phyloP scores from a whole-genome alignment of 2,329 filamentous ascomycete species.

The Monilinia laxa region DNA sequence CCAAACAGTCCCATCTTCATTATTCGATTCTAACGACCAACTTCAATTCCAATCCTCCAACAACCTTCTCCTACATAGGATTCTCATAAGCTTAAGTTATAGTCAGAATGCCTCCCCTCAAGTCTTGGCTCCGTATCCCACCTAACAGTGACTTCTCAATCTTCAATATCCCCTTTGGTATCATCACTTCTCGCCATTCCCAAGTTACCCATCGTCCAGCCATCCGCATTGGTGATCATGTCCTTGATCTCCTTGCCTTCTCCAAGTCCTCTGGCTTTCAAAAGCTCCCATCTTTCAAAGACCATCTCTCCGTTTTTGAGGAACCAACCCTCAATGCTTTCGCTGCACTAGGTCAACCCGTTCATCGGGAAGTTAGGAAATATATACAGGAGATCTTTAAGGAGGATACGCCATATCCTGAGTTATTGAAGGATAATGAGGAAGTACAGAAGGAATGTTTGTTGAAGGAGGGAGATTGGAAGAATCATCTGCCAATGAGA shows the following conservation, averaged over 20 bases:
- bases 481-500: constrained; percentile 69
- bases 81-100: background rate
- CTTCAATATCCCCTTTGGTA: constrained; percentile 74
- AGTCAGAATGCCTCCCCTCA: constrained; percentile 36
- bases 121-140: constrained; percentile 40
- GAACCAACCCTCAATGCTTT: constrained; percentile 70
- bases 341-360: constrained; percentile 65
- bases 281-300: constrained; percentile 50
- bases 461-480: constrained; percentile 57
- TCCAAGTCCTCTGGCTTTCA: constrained; percentile 59
- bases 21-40: background rate
- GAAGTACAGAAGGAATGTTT: constrained; percentile 57
- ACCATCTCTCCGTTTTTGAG: constrained; percentile 61
- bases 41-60: background rate
- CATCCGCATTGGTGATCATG: constrained; percentile 67
- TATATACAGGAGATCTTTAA: constrained; percentile 68
- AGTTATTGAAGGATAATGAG: constrained; percentile 62
- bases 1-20: background rate
- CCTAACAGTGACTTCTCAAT: constrained; percentile 58
- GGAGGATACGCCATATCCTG: constrained; percentile 56
- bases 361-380: constrained; percentile 67
- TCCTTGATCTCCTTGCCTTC: constrained; percentile 65
- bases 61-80: background rate
- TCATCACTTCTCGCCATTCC: constrained; percentile 56
- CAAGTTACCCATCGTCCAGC: constrained; percentile 55